Evolutionary conservation across 768 basidiomycete genomes (phyloP), one percentile per base, ranked within the genome.

Genomic region (Sporobolomyces roseus): DNA sequence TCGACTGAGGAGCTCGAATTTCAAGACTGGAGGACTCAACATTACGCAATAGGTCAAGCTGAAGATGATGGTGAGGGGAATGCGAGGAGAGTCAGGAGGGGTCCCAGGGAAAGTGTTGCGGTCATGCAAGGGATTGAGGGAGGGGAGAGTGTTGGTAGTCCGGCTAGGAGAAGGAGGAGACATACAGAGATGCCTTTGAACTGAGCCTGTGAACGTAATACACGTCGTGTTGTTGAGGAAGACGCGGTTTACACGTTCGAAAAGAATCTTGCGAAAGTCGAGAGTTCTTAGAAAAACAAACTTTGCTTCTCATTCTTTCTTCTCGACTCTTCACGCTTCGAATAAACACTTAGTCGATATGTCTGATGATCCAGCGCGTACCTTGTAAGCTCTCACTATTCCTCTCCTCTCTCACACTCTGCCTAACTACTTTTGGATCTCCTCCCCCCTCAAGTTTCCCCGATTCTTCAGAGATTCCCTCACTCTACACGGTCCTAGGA

Each of bases 401-500:
- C 16, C 3, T 12, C 25, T 1, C 27, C 4, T 27, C 7, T 6
- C 7, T 27, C 41, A 9, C 41, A 27, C 29, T 33, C 41, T 2
- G 8, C 35, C 27, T 13, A 23, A 30, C 13, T 21, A 43, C 23
- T 3, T 29, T 62, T 63, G 10, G 45, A 17, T 50, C 51, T n/a
- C 6, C 13, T 14, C 25, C 25, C 12, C 16, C 12, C 13, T 50
- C 56, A 10, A 69, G 68, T 51, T 69, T 69, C 48, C 63, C 68
- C 43, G 68, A 43, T 43, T 25, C 25, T 19, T 56, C 60, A 56
- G 58, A 54, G 58, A 61, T 69, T 52, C 62, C 60, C 3, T 65
- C 64, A 29, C 71, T 76, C 10, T 76, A 76, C 59, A 52, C 50
- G 12, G 66, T 64, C 7, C 69, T 76, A 21, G 41, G 51, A 30